Conservation (phyloP, 345 rosid species). For the Populus davidiana region DNA sequence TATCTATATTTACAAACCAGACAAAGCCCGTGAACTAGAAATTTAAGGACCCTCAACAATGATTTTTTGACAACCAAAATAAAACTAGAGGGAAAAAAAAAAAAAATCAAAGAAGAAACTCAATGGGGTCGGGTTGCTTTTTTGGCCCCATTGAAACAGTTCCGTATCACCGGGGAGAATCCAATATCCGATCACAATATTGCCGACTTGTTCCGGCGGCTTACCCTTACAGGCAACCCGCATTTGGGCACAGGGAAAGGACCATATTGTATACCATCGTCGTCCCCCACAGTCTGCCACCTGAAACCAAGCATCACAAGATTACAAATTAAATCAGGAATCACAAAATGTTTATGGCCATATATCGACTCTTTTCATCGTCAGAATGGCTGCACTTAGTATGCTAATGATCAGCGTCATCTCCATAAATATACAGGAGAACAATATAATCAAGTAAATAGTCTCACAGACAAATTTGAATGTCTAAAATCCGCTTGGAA, state of each 20-base stretch:
- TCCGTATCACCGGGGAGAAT: conserved; percentile 8
- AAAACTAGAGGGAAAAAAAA: not conserved
- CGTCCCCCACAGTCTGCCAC: conserved; percentile 70
- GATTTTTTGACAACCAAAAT: not conserved
- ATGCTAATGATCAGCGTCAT: too few relatives aligned
- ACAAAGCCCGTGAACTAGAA: not conserved
- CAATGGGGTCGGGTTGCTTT: conserved; percentile 16
- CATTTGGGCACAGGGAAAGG: conserved; percentile 89
- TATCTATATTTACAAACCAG: not conserved
- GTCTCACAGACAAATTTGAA: too few relatives aligned
- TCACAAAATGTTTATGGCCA: too few relatives aligned
- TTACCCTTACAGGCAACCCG: conserved; percentile 73
- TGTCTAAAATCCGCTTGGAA: too few relatives aligned
- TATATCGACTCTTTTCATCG: not conserved
- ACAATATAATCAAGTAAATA: too few relatives aligned
- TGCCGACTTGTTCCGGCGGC: conserved; percentile 24
- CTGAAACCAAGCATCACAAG: conserved; percentile 33
- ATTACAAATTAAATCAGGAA: not conserved
- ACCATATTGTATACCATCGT: conserved; percentile 81
- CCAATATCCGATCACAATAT: not conserved
- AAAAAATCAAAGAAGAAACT: not conserved
- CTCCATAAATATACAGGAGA: not conserved
- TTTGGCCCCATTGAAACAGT: conserved; percentile 10
- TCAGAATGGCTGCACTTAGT: not conserved
- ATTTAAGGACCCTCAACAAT: conserved; percentile 5